Percentiles rank a stretch among this genome's conserved stretches.
These are phyloP conservation scores for Naganishia cerealis DNA, from an alignment of 1,284 basidiomycete genomes.

Conservation along the genomic window DNA sequence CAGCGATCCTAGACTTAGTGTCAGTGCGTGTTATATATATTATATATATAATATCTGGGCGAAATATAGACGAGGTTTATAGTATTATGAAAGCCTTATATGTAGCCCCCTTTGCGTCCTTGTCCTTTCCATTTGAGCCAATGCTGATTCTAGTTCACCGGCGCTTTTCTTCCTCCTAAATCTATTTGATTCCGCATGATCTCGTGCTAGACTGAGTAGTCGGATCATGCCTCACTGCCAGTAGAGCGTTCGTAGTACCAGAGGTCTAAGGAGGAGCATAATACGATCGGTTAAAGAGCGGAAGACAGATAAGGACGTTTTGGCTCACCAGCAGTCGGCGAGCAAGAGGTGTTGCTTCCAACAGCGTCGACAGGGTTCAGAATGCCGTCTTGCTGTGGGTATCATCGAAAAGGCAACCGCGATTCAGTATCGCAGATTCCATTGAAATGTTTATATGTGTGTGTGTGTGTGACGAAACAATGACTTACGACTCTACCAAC, in stretches of 20 bases:
- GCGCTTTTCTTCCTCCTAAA: not conserved
- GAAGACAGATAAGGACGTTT: not conserved
- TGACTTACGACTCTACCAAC: conserved; percentile 38
- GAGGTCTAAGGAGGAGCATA: conserved; percentile 17
- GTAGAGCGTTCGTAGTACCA: conserved; percentile 41
- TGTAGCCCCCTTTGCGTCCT: not conserved
- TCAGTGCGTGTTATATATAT: too few species aligned
- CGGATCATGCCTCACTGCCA: conserved; percentile 24
- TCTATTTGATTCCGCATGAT: not conserved
- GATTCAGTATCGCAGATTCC: not conserved
- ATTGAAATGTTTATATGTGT: too few species aligned
- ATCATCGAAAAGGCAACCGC: not conserved
- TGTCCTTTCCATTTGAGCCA: not conserved
- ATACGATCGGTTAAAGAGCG: not conserved
- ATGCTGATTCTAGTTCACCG: not conserved
- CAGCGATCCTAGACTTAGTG: not conserved
- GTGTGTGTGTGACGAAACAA: not conserved
- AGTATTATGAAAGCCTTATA: conserved; percentile 1
- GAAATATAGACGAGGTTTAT: not conserved
- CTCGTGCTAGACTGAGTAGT: not conserved
- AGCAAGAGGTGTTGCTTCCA: conserved; percentile 39
- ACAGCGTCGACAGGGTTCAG: conserved; percentile 40
- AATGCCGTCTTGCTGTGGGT: conserved; percentile 22
- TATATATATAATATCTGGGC: not conserved
- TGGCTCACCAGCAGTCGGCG: conserved; percentile 36